Evolutionary conservation across 192 early-diverging fungal genomes (phyloP).

Genomic region (Mortierella claussenii): DNA sequence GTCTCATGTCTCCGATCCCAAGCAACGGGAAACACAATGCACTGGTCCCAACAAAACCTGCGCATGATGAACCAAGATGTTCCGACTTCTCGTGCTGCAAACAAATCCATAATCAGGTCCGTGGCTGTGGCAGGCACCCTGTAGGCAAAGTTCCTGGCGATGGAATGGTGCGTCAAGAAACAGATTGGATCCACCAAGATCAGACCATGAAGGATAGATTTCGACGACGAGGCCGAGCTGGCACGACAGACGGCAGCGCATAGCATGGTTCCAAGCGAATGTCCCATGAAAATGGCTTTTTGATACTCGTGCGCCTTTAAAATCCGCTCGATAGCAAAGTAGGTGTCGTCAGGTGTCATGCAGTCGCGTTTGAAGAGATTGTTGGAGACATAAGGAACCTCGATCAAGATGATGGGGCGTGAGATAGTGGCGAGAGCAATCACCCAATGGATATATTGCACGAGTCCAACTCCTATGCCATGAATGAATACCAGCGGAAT

Average conservation of each 20-base stretch:
- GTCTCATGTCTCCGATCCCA: constrained; percentile 18
- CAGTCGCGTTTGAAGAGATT: constrained; percentile 62
- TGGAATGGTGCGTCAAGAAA: constrained; percentile 70
- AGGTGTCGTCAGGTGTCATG: constrained; percentile 64
- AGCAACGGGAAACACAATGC: constrained; percentile 36
- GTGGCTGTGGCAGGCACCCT: constrained; percentile 46
- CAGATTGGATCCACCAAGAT: constrained; percentile 76
- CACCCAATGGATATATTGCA: constrained; percentile 65
- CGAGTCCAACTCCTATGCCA: constrained; percentile 72
- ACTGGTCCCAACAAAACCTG: constrained; percentile 47
- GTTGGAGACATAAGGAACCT: constrained; percentile 76
- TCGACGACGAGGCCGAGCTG: constrained; percentile 39
- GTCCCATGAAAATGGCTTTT: constrained; percentile 73
- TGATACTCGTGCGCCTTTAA: constrained; percentile 58
- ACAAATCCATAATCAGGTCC: constrained; percentile 44
- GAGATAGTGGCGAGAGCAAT: constrained; percentile 53
- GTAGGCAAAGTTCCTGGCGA: constrained; percentile 71
- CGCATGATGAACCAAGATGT: constrained; percentile 54
- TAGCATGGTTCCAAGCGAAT: constrained; percentile 72
- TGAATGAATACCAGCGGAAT: constrained; percentile 75
- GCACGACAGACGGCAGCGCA: constrained; percentile 68
- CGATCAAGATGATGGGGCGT: constrained; percentile 61
- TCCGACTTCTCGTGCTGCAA: constrained; percentile 47
- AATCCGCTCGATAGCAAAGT: constrained; percentile 66
- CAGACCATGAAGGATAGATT: constrained; percentile 59